Evolutionary conservation across 1,284 basidiomycete species (phyloP), one percentile per base, ranked within the genome.

Genomic region (Hymenochaete sp.): DNA sequence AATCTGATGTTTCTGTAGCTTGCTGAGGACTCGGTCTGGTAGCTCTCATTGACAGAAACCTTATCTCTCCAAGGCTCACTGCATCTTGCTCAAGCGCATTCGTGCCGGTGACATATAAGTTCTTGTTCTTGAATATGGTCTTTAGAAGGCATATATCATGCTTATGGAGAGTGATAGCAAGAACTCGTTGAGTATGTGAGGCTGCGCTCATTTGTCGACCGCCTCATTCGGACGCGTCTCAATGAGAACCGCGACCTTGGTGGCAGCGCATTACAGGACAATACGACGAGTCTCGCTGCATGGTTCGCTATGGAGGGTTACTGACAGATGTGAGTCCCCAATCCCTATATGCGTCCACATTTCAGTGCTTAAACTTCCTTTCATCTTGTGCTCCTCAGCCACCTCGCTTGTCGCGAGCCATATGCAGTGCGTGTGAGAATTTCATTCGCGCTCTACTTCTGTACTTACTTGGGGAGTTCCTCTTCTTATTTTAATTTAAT

Each of bases 141-240:
- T 85, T 8, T 77, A 75, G 67, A 65, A 65, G 0, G 67, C 73
- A 0, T 80, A 77, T 52, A 56, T 83, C 42, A 77, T 89, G 72
- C 59, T 84, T 54, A 62, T 77, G 5, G 86, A 89, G 57, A 82
- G 85, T 65, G 80, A 90, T 59, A 84, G 82, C 25, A 75, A 73
- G 61, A 90, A 90, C 70, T 89, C 40, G 32, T 57, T 3, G 64
- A 72, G 42, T 65, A 64, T 37, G 77, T 71, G 0, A 68, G 71
- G 6, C 61, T 77, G 4, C 64, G 68, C 29, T 50, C 52, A 8
- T 73, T 75, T 45, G 65, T 75, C 14, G 65, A 72, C 42, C 29
- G 50, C 0, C 75, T 70, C 50, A 60, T 80, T 27, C 63, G 66
- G 29, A 53, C 55, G 18, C 63, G 68, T 7, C 60, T 81, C 18